These are phyloP conservation scores for Aaosphaeria arxii DNA, from an alignment of 2,329 filamentous ascomycete species.

Conservation along the genomic window DNA sequence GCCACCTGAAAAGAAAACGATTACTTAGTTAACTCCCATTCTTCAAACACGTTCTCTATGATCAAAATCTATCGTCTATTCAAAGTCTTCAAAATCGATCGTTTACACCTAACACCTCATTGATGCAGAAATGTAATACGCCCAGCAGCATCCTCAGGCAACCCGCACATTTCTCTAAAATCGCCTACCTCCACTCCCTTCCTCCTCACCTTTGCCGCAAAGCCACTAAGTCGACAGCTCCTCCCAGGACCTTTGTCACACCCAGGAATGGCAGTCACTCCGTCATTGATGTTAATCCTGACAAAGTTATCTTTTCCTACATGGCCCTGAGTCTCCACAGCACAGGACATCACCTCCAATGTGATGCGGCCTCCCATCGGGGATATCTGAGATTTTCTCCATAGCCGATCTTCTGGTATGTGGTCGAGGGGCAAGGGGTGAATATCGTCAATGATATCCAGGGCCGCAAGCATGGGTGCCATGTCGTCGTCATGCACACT, in stretches of 20 bases:
- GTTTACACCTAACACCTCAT: slow-evolving; percentile 5
- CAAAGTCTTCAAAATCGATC: no score
- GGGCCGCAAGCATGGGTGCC: slow-evolving; percentile 52
- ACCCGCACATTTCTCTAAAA: slow-evolving; percentile 49
- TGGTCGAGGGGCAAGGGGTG: slow-evolving; percentile 48
- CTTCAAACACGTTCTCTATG: no score
- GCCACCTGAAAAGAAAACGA: no score
- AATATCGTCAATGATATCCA: slow-evolving; percentile 48
- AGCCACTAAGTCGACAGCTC: slow-evolving; percentile 48
- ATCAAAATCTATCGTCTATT: no score
- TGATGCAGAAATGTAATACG: slow-evolving; percentile 52
- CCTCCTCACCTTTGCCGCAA: slow-evolving; percentile 39
- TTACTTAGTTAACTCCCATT: no score
- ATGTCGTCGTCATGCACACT: slow-evolving; percentile 59
- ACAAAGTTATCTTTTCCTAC: slow-evolving; percentile 36
- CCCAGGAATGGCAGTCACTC: slow-evolving; percentile 48
- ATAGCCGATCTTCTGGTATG: slow-evolving; percentile 44
- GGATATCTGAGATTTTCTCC: slow-evolving; percentile 54
- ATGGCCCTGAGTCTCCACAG: background rate
- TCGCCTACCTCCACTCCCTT: slow-evolving; percentile 44
- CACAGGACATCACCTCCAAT: slow-evolving; percentile 51
- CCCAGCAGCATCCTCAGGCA: slow-evolving; percentile 39
- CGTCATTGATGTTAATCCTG: slow-evolving; percentile 58
- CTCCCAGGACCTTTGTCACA: slow-evolving; percentile 47
- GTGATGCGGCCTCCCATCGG: slow-evolving; percentile 58